Evolutionary conservation across 306 rosid genomes (phyloP).

Genomic region (Citrullus amarus): DNA sequence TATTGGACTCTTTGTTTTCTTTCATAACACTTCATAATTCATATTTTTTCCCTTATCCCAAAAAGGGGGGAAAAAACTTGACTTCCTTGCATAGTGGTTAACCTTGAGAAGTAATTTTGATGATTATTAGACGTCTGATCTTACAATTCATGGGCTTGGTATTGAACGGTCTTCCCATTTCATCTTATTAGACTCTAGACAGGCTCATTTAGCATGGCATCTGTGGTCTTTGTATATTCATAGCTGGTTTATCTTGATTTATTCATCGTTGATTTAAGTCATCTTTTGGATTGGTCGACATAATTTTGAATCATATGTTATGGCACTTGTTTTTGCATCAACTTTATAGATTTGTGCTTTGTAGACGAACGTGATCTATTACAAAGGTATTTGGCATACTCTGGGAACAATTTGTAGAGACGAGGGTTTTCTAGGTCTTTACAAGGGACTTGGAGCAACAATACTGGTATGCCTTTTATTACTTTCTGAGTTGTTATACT

Average conservation of each 20-base stretch:
- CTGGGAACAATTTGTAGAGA: constrained; percentile 64
- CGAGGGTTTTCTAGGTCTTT: constrained; percentile 80
- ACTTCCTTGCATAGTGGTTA: neutral
- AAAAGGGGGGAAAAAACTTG: neutral
- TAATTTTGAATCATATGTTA: neutral
- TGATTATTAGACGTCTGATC: neutral
- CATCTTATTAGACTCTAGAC: neutral
- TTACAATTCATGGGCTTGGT: neutral
- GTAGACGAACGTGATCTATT: constrained; percentile 73
- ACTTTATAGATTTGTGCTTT: constrained; percentile 17
- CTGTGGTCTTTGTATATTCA: neutral
- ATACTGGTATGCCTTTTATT: constrained; percentile 54
- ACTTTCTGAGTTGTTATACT: constrained; percentile 4
- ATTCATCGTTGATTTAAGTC: neutral
- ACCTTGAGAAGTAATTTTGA: neutral
- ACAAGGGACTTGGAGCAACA: constrained; percentile 97
- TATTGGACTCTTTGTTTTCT: neutral
- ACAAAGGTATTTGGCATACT: constrained; percentile 74
- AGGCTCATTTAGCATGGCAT: neutral
- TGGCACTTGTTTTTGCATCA: constrained; percentile 10
- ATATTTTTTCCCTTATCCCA: neutral
- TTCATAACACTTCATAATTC: neutral
- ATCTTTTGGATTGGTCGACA: neutral
- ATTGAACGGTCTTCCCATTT: neutral
- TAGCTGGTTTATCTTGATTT: neutral